These are phyloP conservation scores for Capronia coronata DNA, from an alignment of 2,329 filamentous ascomycete species.

Conservation along the genomic window DNA sequence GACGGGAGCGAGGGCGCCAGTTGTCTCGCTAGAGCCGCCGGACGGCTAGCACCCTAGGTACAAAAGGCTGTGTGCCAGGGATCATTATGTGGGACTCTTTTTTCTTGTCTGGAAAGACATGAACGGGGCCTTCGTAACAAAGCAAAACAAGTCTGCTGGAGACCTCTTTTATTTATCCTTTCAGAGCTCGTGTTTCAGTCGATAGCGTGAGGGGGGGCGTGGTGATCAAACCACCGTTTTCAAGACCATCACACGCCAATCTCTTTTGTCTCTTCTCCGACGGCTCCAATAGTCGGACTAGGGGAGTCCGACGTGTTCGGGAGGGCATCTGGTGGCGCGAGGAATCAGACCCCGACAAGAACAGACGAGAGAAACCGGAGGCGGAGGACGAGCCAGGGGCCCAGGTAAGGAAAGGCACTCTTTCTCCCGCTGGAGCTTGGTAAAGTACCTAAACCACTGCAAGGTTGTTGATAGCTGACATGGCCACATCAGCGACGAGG, in stretches of 20 bases:
- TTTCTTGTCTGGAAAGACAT: neutral
- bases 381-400: neutral
- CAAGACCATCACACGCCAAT: conserved; percentile 18
- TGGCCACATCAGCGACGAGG: conserved; percentile 18
- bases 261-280: conserved; percentile 9
- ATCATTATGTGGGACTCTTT: conserved; percentile 1
- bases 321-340: conserved; percentile 2
- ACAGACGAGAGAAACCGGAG: conserved; percentile 1
- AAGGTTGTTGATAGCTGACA: conserved; percentile 25
- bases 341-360: conserved; percentile 8
- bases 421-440: neutral
- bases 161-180: neutral
- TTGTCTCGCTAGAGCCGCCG: conserved; percentile 12
- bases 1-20: neutral
- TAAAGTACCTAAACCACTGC: no score
- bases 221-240: conserved; percentile 22
- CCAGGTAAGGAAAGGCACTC: neutral
- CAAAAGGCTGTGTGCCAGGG: conserved; percentile 5
- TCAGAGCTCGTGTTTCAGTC: conserved; percentile 18
- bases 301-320: conserved; percentile 2
- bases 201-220: conserved; percentile 18
- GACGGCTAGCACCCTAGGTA: neutral
- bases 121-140: neutral
- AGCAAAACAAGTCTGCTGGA: neutral
- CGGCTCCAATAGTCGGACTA: conserved; percentile 13